Conservation (phyloP, 208 protist genomes). For the Leishmania mexicana region DNA sequence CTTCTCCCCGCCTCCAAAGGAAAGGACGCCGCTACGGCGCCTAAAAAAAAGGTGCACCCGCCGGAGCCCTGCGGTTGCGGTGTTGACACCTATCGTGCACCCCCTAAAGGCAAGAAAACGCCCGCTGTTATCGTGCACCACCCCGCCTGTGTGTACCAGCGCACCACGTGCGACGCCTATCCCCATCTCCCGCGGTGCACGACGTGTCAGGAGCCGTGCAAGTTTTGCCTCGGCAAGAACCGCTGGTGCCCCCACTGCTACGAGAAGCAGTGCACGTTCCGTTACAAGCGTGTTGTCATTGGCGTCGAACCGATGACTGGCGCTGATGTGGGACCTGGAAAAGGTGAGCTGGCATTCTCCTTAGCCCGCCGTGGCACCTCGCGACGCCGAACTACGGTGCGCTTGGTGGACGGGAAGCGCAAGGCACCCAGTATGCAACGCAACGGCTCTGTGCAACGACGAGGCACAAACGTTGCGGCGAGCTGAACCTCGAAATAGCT, state of each 20-base stretch:
- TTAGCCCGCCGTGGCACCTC: constrained; percentile 4
- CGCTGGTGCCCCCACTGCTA: constrained; percentile 90
- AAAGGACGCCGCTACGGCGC: constrained; percentile 42
- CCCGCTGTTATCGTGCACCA: constrained; percentile 61
- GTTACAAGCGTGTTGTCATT: constrained; percentile 81
- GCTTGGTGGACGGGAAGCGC: constrained; percentile 21
- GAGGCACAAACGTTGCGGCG: not conserved
- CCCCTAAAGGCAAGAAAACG: constrained; percentile 80
- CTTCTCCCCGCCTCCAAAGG: constrained; percentile 1
- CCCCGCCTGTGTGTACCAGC: constrained; percentile 76
- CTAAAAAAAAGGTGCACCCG: constrained; percentile 72
- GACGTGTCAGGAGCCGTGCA: constrained; percentile 74
- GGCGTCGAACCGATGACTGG: constrained; percentile 41
- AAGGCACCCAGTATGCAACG: not conserved
- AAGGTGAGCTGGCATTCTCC: constrained; percentile 1
- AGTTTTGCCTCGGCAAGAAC: constrained; percentile 71
- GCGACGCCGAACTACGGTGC: constrained; percentile 25
- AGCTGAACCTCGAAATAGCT: not conserved
- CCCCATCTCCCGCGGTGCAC: constrained; percentile 77
- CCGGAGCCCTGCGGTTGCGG: constrained; percentile 87
- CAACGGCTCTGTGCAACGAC: not conserved
- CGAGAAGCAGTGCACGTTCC: constrained; percentile 74
- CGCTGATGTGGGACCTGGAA: constrained; percentile 14
- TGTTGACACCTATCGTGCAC: constrained; percentile 78
- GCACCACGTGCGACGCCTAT: constrained; percentile 82